These are phyloP conservation scores for Fistulifera pelliculosa DNA, from an alignment of 108 stramenopile species.

Conservation along the genomic window DNA sequence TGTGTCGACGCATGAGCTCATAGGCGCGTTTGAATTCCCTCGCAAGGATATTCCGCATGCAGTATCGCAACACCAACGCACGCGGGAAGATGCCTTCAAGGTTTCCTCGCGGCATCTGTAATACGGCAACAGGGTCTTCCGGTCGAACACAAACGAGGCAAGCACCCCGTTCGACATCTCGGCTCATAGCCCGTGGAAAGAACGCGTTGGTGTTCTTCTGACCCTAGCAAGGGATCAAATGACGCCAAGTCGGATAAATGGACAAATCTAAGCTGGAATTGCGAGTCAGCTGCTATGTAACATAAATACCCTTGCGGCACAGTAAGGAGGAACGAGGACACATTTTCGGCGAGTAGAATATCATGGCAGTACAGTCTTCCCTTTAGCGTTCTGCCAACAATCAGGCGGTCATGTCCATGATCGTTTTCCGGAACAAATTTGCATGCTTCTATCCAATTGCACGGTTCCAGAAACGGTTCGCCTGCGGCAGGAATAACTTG, in stretches of 20 bases:
- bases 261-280: slow-evolving; percentile 56
- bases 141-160: slow-evolving; percentile 63
- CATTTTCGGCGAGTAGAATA: slow-evolving; percentile 57
- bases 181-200: slow-evolving; percentile 72
- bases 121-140: slow-evolving; percentile 44
- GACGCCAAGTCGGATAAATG: slow-evolving; percentile 36
- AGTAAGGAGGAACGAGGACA: slow-evolving; percentile 60
- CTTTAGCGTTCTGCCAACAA: slow-evolving; percentile 60
- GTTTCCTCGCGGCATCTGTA: slow-evolving; percentile 84
- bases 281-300: slow-evolving; percentile 60
- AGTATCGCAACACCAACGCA: slow-evolving; percentile 63
- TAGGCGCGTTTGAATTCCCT: slow-evolving; percentile 51
- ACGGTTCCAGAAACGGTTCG: slow-evolving; percentile 72
- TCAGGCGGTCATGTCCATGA: slow-evolving; percentile 24
- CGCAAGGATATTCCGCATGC: slow-evolving; percentile 45
- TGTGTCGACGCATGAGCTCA: slow-evolving; percentile 73
- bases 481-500: slow-evolving; percentile 15
- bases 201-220: slow-evolving; percentile 46
- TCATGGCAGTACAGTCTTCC: slow-evolving; percentile 72
- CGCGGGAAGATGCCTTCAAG: slow-evolving; percentile 76
- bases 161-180: slow-evolving; percentile 74
- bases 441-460: slow-evolving; percentile 69
- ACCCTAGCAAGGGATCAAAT: slow-evolving; percentile 78
- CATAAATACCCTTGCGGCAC: slow-evolving; percentile 52
- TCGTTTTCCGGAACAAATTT: slow-evolving; percentile 20